Base-by-base conservation (phyloP, 2,329 filamentous ascomycete genomes). In the Cladophialophora psammophila region DNA sequence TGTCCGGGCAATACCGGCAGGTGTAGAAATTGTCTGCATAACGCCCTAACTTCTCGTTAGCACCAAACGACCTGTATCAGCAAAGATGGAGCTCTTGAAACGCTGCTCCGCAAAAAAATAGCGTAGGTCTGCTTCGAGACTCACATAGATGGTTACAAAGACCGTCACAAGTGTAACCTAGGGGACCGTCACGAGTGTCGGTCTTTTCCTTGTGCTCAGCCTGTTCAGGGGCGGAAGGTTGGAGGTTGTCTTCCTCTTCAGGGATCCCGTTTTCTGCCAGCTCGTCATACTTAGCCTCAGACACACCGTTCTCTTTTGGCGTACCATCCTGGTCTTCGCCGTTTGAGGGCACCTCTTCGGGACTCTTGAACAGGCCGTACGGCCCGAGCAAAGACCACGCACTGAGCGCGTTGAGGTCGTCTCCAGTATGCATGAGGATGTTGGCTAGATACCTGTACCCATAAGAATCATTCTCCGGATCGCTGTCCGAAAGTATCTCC, bases 401-500 rank as follows among this genome's bases (percentile, higher is more conserved):
- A 5, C 72, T 74, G 20, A 75, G 67, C 31, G 71, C 64, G 63
- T 75, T 71, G n/a, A 60, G 60, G 40, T 76, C 72, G 31, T 76
- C 75, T 5, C 69, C 69, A 15, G 74, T 58, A 32, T 71, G 69
- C 31, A 73, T 64, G 20, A 75, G 69, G 2, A 71, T 66, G 13
- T 69, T 67, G 3, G 73, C 65, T 0, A 77, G 60, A 35, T 60
- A 63, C 68, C 56, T 67, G 60, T 71, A 76, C 5, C 72, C 74
- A 10, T 73, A 62, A 42, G 64, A 72, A 55, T 76, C 75, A 57
- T 76, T 77, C 15, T 67, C 67, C 10, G 64, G 56, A 45, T 77
- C 75, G 5, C 74, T 66, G 50, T 77, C 75, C 2, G 69, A 73
- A 3, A 77, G 65, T 34, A 76, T 67, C 59, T 77, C 75, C 15